Percentiles rank a stretch among this genome's conserved stretches.
Evolutionary conservation across 2,329 filamentous ascomycete species (phyloP).

Genomic region (Cladosporium sp.): DNA sequence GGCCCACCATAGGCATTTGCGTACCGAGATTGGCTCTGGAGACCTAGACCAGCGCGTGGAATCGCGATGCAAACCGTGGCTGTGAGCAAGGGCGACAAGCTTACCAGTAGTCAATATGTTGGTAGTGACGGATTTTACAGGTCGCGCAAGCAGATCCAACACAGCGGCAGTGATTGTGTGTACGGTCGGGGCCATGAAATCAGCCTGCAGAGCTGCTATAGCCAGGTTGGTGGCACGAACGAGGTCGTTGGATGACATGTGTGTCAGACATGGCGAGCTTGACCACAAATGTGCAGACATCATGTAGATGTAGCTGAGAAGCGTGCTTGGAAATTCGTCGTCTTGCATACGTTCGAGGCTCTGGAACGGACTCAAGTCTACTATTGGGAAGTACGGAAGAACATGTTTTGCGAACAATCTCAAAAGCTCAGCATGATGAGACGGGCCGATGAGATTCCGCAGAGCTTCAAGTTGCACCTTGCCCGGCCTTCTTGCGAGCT

Average conservation of each 20-base stretch:
- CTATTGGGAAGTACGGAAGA: background rate
- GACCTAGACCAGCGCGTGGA: background rate
- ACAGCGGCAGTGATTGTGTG: background rate
- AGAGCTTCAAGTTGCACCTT: background rate
- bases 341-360: background rate
- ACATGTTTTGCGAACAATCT: background rate
- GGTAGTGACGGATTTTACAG: background rate
- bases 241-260: background rate
- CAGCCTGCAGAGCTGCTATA: background rate
- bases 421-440: background rate
- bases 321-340: background rate
- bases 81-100: background rate
- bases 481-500: background rate
- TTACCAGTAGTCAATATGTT: background rate
- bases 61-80: background rate
- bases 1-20: background rate
- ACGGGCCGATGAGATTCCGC: background rate
- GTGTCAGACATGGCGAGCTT: background rate
- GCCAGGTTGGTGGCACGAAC: background rate
- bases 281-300: background rate
- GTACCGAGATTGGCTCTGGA: background rate
- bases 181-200: background rate
- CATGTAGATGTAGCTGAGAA: background rate
- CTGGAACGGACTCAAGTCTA: background rate
- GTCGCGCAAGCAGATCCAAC: background rate